Conservation (phyloP, 768 basidiomycete species). For the Amanita muscaria region DNA sequence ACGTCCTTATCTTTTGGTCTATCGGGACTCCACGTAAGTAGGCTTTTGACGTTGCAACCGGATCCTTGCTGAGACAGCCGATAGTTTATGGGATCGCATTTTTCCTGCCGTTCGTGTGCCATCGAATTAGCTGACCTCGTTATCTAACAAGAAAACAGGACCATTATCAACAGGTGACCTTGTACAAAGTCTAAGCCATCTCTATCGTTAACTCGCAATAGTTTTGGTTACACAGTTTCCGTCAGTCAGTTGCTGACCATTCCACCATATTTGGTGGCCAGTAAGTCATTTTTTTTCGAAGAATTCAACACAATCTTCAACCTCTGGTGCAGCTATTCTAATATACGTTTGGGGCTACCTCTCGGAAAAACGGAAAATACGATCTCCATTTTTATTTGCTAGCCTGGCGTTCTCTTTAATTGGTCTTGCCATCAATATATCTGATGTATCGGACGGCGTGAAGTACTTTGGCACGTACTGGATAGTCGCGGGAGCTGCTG, state of each 20-base stretch:
- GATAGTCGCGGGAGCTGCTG: constrained; percentile 54
- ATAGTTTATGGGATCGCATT: constrained; percentile 63
- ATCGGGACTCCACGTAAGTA: constrained; percentile 49
- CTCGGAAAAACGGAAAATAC: constrained; percentile 45
- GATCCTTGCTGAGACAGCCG: neutral
- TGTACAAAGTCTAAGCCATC: neutral
- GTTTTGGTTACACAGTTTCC: constrained; percentile 50
- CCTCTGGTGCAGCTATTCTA: constrained; percentile 23
- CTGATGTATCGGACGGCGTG: constrained; percentile 24
- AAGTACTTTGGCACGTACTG: constrained; percentile 74
- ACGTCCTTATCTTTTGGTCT: constrained; percentile 52
- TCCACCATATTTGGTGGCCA: constrained; percentile 56
- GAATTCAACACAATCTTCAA: neutral
- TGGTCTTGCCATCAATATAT: constrained; percentile 45
- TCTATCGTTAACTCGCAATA: constrained; percentile 12
- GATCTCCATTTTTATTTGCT: constrained; percentile 19
- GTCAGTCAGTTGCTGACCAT: constrained; percentile 60
- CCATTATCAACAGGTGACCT: constrained; percentile 45
- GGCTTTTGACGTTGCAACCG: neutral
- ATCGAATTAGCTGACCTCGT: neutral
- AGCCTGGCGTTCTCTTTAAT: constrained; percentile 50
- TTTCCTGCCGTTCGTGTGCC: constrained; percentile 56
- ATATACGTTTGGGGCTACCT: constrained; percentile 44
- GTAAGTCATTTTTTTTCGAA: constrained; percentile 27
- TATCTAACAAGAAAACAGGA: constrained; percentile 24